phyloP scores from a whole-genome alignment of 257 asterid genomes.

The Forsythia suspensa region DNA sequence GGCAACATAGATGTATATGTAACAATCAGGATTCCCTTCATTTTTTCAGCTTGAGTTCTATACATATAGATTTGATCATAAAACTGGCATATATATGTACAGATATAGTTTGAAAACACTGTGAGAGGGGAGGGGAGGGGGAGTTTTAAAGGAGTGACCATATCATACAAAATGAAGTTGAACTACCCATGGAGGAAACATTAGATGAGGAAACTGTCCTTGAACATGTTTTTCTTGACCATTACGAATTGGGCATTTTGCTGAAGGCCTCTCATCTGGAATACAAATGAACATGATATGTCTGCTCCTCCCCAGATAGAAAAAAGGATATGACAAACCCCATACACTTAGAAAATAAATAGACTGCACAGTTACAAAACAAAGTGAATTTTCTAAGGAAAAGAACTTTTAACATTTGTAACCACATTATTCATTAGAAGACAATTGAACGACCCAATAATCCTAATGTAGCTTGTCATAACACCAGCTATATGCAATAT shows the following conservation, averaged over 20 bases:
- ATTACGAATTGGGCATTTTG: slow-evolving; percentile 47
- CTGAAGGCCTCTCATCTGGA: slow-evolving; percentile 41
- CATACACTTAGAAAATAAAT: too few species aligned
- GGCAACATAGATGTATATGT: too few species aligned
- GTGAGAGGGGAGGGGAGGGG: too few species aligned
- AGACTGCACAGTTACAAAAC: neutral
- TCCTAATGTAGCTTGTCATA: neutral
- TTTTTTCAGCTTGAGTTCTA: too few species aligned
- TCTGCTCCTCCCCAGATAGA: slow-evolving; percentile 14
- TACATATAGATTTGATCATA: too few species aligned
- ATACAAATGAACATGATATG: slow-evolving; percentile 24
- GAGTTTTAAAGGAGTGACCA: too few species aligned
- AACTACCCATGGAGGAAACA: slow-evolving; percentile 68
- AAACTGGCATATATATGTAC: too few species aligned
- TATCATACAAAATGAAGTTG: too few species aligned
- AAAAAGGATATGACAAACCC: neutral
- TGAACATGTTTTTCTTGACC: slow-evolving; percentile 70
- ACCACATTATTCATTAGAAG: neutral
- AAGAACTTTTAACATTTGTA: neutral
- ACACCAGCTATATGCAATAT: neutral
- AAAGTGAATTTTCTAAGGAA: neutral
- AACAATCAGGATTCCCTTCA: too few species aligned
- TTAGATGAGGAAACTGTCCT: slow-evolving; percentile 71
- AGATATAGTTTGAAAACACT: too few species aligned
- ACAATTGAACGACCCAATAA: neutral